phyloP scores from a whole-genome alignment of 306 rosid genomes.

The Inga laurina region DNA sequence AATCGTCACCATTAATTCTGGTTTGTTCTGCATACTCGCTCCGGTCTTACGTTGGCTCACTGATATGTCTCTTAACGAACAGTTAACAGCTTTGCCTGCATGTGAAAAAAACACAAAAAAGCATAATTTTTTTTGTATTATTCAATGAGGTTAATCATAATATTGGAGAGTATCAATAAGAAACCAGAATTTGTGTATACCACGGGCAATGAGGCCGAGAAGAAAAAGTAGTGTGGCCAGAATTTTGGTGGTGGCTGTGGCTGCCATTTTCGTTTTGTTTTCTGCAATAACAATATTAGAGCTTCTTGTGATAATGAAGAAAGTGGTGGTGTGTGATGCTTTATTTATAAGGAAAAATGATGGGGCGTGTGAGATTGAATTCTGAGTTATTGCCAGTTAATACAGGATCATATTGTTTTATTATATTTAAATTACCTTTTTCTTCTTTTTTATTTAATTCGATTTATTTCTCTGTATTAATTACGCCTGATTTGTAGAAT shows the following conservation, averaged over 20 bases:
- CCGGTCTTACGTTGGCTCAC: slow-evolving; percentile 39
- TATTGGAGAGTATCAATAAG: neutral
- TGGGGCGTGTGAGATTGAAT: neutral
- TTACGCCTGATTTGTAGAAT: neutral
- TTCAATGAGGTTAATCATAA: too few relatives aligned
- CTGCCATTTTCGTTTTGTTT: neutral
- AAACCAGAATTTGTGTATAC: neutral
- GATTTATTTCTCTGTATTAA: neutral
- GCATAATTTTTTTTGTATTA: too few relatives aligned
- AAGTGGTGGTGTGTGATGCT: neutral
- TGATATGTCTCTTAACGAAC: slow-evolving; percentile 3
- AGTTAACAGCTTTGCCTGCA: slow-evolving; percentile 37
- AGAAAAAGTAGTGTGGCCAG: neutral
- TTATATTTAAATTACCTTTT: neutral
- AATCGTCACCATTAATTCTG: slow-evolving; percentile 42
- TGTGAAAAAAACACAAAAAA: too few relatives aligned
- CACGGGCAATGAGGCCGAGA: neutral
- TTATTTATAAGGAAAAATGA: neutral
- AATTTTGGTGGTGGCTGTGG: neutral
- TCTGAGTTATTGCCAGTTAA: neutral
- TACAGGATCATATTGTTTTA: neutral
- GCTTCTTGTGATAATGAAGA: neutral
- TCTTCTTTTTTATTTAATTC: neutral
- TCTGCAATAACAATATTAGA: neutral
- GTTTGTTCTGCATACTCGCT: slow-evolving; percentile 11